Evolutionary conservation across 768 basidiomycete genomes (phyloP).

Genomic region (Termitomyces eurrhizus): DNA sequence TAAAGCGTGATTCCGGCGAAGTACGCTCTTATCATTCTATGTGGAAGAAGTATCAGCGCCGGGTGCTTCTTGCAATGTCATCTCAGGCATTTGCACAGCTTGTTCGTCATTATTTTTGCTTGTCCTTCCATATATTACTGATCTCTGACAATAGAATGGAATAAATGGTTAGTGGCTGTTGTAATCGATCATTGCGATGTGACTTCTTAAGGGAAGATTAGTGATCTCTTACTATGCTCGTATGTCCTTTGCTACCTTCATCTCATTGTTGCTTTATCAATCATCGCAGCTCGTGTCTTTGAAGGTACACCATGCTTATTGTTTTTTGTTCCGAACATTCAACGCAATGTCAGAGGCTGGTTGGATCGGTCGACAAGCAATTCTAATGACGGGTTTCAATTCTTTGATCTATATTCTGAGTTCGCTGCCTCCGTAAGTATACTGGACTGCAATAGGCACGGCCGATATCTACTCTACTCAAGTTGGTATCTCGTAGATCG

Average conservation of each 20-base stretch:
- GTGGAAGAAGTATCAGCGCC: constrained; percentile 84
- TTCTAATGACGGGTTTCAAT: constrained; percentile 89
- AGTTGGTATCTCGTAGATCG: constrained; percentile 87
- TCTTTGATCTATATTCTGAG: constrained; percentile 65
- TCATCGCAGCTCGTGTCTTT: constrained; percentile 74
- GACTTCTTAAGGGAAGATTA: constrained; percentile 24
- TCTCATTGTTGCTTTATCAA: not conserved
- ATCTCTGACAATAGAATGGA: constrained; percentile 60
- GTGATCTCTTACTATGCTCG: constrained; percentile 95
- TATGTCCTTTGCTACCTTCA: constrained; percentile 35
- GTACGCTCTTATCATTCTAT: constrained; percentile 73
- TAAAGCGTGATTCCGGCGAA: constrained; percentile 71
- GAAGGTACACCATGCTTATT: constrained; percentile 54
- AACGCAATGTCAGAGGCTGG: constrained; percentile 58
- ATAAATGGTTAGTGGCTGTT: constrained; percentile 70
- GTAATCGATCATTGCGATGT: not conserved
- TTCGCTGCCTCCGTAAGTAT: constrained; percentile 65
- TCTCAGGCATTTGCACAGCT: constrained; percentile 95
- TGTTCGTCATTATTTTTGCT: constrained; percentile 41
- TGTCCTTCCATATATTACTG: not conserved
- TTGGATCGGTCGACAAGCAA: constrained; percentile 82
- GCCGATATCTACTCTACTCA: constrained; percentile 4
- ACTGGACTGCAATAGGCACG: not conserved
- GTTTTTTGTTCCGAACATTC: not conserved
- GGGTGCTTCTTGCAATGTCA: constrained; percentile 91